phyloP scores from a whole-genome alignment of 768 basidiomycete genomes.

The Infundibulicybe gibba region DNA sequence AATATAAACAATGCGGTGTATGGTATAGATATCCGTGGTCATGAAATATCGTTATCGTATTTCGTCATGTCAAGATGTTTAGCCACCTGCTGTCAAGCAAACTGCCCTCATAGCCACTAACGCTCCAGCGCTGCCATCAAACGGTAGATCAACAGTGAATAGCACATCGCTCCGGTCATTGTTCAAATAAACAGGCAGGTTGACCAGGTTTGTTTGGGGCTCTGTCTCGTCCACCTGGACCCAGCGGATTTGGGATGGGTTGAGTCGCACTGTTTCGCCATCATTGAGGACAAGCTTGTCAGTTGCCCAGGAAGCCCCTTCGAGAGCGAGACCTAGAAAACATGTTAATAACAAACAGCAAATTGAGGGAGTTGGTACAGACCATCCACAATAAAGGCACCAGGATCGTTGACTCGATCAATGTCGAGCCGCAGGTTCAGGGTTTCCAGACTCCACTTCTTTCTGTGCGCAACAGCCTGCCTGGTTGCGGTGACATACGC shows the following conservation, averaged over 20 bases:
- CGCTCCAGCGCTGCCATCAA: slow-evolving; percentile 61
- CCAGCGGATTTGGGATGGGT: slow-evolving; percentile 87
- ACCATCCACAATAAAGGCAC: slow-evolving; percentile 89
- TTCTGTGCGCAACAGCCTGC: slow-evolving; percentile 92
- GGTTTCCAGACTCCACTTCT: slow-evolving; percentile 91
- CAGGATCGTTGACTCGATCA: slow-evolving; percentile 72
- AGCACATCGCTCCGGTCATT: slow-evolving; percentile 84
- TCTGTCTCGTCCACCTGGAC: slow-evolving; percentile 51
- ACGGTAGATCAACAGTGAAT: slow-evolving; percentile 84
- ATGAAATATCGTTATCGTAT: no score
- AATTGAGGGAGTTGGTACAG: slow-evolving; percentile 17
- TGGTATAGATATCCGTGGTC: background rate
- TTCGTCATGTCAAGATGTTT: slow-evolving; percentile 8
- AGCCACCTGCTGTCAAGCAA: slow-evolving; percentile 83
- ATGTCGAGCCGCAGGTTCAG: slow-evolving; percentile 78
- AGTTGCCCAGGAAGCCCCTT: slow-evolving; percentile 77
- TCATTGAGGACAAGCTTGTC: slow-evolving; percentile 79
- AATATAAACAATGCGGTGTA: background rate
- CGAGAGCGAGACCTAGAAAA: slow-evolving; percentile 71
- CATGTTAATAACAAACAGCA: background rate
- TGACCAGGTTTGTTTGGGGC: slow-evolving; percentile 45
- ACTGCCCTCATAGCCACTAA: slow-evolving; percentile 86
- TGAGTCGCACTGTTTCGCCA: slow-evolving; percentile 75
- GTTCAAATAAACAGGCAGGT: slow-evolving; percentile 92
- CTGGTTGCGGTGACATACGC: slow-evolving; percentile 95